phyloP scores from a whole-genome alignment of 768 basidiomycete species.

The Macrolepiota dolichaula region DNA sequence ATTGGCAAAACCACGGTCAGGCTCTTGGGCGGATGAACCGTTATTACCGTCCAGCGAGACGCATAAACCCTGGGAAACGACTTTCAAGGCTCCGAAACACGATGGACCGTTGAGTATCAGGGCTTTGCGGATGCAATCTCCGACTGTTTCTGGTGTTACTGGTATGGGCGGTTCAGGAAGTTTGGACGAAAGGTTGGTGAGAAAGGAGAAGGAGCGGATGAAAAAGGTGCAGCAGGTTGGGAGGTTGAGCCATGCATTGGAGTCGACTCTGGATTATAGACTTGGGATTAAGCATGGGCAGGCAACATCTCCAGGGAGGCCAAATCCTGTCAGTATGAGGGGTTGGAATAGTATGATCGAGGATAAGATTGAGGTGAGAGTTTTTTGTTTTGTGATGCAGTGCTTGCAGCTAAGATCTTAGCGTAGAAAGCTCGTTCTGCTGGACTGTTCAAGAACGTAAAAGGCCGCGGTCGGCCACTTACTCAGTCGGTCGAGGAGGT shows the following conservation, averaged over 20 bases:
- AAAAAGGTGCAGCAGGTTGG: slow-evolving; percentile 52
- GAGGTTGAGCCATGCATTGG: slow-evolving; percentile 59
- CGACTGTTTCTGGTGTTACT: slow-evolving; percentile 14
- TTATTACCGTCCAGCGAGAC: slow-evolving; percentile 52
- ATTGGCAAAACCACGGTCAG: slow-evolving; percentile 17
- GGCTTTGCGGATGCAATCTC: slow-evolving; percentile 41
- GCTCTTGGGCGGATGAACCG: slow-evolving; percentile 47
- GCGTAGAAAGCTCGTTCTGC: slow-evolving; percentile 58
- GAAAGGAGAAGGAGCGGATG: slow-evolving; percentile 44
- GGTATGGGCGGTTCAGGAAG: neutral
- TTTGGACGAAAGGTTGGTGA: slow-evolving; percentile 22
- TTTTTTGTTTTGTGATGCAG: neutral
- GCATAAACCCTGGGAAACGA: slow-evolving; percentile 70
- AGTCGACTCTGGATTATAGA: slow-evolving; percentile 74
- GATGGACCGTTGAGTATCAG: slow-evolving; percentile 45
- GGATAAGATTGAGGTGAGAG: slow-evolving; percentile 71
- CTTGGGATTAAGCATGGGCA: slow-evolving; percentile 46
- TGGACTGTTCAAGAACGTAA: slow-evolving; percentile 69
- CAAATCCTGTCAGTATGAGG: slow-evolving; percentile 62
- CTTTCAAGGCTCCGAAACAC: slow-evolving; percentile 60
- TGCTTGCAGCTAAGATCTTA: neutral
- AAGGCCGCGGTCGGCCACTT: slow-evolving; percentile 55
- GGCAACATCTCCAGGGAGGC: slow-evolving; percentile 20
- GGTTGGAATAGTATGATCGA: slow-evolving; percentile 78
- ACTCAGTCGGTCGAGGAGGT: slow-evolving; percentile 34